Evolutionary conservation across 2,329 filamentous ascomycete genomes (phyloP), one percentile per base, ranked within the genome.

Genomic region (Coniochaeta sp.): DNA sequence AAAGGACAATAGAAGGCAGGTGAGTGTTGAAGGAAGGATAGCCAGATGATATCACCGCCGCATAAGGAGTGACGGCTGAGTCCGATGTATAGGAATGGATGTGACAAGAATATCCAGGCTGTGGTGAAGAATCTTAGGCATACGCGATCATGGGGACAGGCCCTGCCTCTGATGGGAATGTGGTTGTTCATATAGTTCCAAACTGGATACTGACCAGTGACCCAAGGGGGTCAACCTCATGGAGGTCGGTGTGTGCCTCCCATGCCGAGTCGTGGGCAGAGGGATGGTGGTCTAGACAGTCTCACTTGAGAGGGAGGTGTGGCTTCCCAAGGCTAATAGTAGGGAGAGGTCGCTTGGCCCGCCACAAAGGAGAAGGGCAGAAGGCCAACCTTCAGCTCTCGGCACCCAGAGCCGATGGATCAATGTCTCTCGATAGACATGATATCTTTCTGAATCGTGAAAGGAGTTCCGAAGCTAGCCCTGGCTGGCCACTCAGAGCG

Each of bases 391-490:
- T 26, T 42, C 38, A 42, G 38, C 38, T n/a, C n/a, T 42, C 38
- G 38, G 38, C 38, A 42, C 20, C 6, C 22, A 16, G 20, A 42
- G 13, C 38, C 38, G 38, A 22, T n/a, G 38, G 38, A 42, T 42
- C 38, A 42, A 14, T 42, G 38, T 42, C 38, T 42, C 38, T 42
- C 38, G 38, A 42, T 26, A 24, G 38, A 42, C 38, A 26, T 24
- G 10, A 42, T 14, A 42, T 42, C n/a, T 26, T 10, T 24, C 18
- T 14, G 38, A 24, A 26, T 42, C 20, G 20, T 30, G 45, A 30
- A n/a, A 47, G 45, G 45, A 47, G 45, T 6, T 57, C 54, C 47
- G 60, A 56, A 46, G 24, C 16, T 47, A 14, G 20, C 28, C 33
- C 28, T 28, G 47, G 12, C 31, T 35, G 47, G 28, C 47, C 31